A percentile compares a stretch with the other conserved stretches of the same genome.
These are phyloP conservation scores for Plasmodium chabaudi DNA, from an alignment of 169 alveolate species.

Conservation along the genomic window DNA sequence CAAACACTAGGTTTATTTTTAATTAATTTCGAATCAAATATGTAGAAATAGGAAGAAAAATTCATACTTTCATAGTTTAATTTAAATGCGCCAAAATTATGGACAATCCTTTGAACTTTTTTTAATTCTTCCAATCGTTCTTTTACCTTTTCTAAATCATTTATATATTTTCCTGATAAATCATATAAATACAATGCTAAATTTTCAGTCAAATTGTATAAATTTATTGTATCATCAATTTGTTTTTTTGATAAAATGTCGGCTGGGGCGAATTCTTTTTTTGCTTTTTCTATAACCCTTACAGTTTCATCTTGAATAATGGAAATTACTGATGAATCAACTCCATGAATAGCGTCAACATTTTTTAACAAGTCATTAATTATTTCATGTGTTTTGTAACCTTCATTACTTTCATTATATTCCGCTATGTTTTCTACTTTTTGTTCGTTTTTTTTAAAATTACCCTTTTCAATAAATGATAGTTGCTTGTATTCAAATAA, in stretches of 20 bases:
- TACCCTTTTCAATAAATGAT: conserved; percentile 45
- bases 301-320: conserved; percentile 89
- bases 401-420: conserved; percentile 29
- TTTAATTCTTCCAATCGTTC: conserved; percentile 84
- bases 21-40: conserved; percentile 85
- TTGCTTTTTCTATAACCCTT: conserved; percentile 84
- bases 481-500: conserved; percentile 52
- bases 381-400: conserved; percentile 35
- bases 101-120: conserved; percentile 84
- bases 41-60: conserved; percentile 86
- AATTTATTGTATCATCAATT: conserved; percentile 81
- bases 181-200: conserved; percentile 79
- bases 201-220: conserved; percentile 80
- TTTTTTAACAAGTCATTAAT: conserved; percentile 74
- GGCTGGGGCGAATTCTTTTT: conserved; percentile 89
- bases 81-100: conserved; percentile 84
- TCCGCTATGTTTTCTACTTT: conserved; percentile 23
- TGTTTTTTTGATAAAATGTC: conserved; percentile 86
- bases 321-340: conserved; percentile 86
- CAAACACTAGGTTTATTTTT: conserved; percentile 86
- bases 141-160: conserved; percentile 85
- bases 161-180: conserved; percentile 78
- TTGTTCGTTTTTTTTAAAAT: background rate
- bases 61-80: conserved; percentile 87
- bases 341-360: conserved; percentile 91